Evolutionary conservation across 176 grass and related monocot genomes (phyloP).

Genomic region (Carex myosuroides): DNA sequence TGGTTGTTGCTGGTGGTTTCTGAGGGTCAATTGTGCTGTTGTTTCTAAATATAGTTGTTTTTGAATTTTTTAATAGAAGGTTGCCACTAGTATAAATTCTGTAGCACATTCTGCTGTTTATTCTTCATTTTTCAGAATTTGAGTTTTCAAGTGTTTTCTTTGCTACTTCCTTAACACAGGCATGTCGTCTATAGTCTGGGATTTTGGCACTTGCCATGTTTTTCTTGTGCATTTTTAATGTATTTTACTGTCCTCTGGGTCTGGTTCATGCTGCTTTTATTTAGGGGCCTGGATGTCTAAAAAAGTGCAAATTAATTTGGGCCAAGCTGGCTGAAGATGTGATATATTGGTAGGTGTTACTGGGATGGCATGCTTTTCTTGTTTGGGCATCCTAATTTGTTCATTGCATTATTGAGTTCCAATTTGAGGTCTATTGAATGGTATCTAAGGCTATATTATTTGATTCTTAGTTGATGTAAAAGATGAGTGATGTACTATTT

Average conservation of each 20-base stretch:
- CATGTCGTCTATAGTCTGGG: not conserved
- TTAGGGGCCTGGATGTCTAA: not conserved
- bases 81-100: not conserved
- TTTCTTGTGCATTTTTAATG: not conserved
- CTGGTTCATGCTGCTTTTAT: not conserved
- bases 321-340: not conserved
- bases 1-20: not conserved
- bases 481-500: not conserved
- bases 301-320: not conserved
- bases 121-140: not conserved
- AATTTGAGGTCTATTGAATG: not conserved
- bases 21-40: not conserved
- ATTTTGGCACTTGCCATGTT: not conserved
- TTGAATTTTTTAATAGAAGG: not conserved
- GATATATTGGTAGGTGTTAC: not conserved
- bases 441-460: not conserved
- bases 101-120: not conserved
- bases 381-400: not conserved
- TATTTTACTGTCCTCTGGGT: not conserved
- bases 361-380: not conserved
- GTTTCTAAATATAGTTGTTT: not conserved
- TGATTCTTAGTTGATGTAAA: not conserved
- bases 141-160: not conserved
- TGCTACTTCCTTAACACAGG: not conserved
- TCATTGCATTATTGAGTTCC: not conserved